Evolutionary conservation across 2,329 filamentous ascomycete species (phyloP).

Genomic region (Paracamarosporium sp.): DNA sequence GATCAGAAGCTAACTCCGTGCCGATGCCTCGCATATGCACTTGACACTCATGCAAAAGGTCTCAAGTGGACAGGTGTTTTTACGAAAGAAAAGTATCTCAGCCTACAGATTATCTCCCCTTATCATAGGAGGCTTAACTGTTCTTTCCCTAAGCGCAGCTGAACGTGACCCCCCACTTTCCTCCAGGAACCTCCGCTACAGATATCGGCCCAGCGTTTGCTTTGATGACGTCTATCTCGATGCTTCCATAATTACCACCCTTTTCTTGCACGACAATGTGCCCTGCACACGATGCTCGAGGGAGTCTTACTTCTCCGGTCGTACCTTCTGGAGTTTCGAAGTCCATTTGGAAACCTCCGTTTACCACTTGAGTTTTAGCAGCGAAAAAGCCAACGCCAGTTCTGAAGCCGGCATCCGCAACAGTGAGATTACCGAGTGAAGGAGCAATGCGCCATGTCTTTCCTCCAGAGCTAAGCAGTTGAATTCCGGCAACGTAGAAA

Average conservation of each 20-base stretch:
- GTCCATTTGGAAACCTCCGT: constrained; percentile 24
- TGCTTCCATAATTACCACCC: constrained; percentile 21
- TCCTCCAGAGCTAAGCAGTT: constrained; percentile 46
- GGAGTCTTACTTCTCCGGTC: constrained; percentile 34
- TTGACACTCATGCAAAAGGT: no score
- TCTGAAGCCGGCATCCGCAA: constrained; percentile 47
- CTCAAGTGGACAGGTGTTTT: no score
- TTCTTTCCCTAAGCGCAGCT: constrained; percentile 9
- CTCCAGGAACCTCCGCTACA: constrained; percentile 25
- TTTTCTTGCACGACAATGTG: constrained; percentile 24
- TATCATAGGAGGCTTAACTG: no score
- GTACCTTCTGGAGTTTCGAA: constrained; percentile 41
- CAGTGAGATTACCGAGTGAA: constrained; percentile 42
- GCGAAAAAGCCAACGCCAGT: constrained; percentile 47
- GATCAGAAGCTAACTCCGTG: background rate
- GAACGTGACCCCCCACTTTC: constrained; percentile 29
- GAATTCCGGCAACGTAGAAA: constrained; percentile 51
- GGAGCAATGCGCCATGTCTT: constrained; percentile 47
- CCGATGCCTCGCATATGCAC: background rate
- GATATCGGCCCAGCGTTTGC: constrained; percentile 19
- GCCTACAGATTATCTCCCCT: no score
- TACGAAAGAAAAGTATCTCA: no score
- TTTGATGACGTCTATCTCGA: constrained; percentile 22
- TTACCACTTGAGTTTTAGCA: constrained; percentile 31
- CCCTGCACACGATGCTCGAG: constrained; percentile 26